phyloP scores from a whole-genome alignment of 768 basidiomycete genomes.

The Flagelloscypha sp. region DNA sequence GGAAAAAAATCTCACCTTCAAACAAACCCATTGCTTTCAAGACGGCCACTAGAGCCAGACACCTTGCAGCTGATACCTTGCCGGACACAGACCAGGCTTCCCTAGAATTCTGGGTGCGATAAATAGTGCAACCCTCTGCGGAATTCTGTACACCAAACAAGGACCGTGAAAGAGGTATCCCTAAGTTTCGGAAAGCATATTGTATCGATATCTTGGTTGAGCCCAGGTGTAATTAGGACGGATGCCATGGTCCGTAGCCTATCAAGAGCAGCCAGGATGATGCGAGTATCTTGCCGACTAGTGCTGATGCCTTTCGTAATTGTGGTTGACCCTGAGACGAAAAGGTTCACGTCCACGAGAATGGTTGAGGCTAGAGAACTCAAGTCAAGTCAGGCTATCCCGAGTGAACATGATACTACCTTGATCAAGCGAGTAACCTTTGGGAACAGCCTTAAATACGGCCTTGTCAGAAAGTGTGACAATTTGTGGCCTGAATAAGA shows the following conservation, averaged over 20 bases:
- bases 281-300: constrained; percentile 31
- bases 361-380: constrained; percentile 37
- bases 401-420: constrained; percentile 15
- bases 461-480: constrained; percentile 1
- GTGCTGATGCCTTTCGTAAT: constrained; percentile 46
- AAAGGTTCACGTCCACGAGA: constrained; percentile 41
- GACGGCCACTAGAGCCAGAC: constrained; percentile 56
- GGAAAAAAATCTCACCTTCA: constrained; percentile 39
- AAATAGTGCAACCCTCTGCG: constrained; percentile 34
- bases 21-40: constrained; percentile 68
- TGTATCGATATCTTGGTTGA: constrained; percentile 63
- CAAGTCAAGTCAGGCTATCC: constrained; percentile 8
- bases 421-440: constrained; percentile 6
- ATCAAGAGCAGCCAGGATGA: constrained; percentile 39
- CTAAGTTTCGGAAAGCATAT: constrained; percentile 56
- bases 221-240: constrained; percentile 55
- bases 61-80: constrained; percentile 59
- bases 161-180: constrained; percentile 29
- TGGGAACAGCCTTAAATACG: constrained; percentile 3
- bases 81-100: constrained; percentile 70
- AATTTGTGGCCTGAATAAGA: no score
- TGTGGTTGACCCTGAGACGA: constrained; percentile 39
- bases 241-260: constrained; percentile 56
- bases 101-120: constrained; percentile 24
- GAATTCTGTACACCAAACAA: constrained; percentile 35